Percentiles rank a stretch among this genome's conserved stretches.
phyloP scores from a whole-genome alignment of 345 rosid genomes.

The Arabidopsis thaliana region TAIR10.1 NC_003074.8:3483001-3483500 shows the following conservation, averaged over 20 bases:
- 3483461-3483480: slow-evolving; percentile 99
- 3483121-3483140: slow-evolving; percentile 96
- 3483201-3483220: slow-evolving; percentile 16
- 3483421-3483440: slow-evolving; percentile 99
- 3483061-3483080: slow-evolving; percentile 87
- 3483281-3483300: slow-evolving; percentile 15
- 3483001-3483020: neutral
- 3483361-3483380: slow-evolving; percentile 99
- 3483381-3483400: slow-evolving; percentile 91
- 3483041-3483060: slow-evolving; percentile 91
- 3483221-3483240: neutral
- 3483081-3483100: slow-evolving; percentile 95
- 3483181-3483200: neutral
- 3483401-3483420: slow-evolving; percentile 95
- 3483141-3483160: slow-evolving; percentile 96
- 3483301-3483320: slow-evolving; percentile 91
- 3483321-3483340: slow-evolving; percentile 95
- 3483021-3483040: slow-evolving; percentile 39
- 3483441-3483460: slow-evolving; percentile 98
- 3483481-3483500: slow-evolving; percentile 89
- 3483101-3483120: slow-evolving; percentile 79
- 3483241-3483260: neutral
- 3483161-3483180: slow-evolving; percentile 51
- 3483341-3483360: slow-evolving; percentile 99
- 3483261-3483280: neutral